Conservation (phyloP, 768 basidiomycete species). For the Crepidotus variabilis region DNA sequence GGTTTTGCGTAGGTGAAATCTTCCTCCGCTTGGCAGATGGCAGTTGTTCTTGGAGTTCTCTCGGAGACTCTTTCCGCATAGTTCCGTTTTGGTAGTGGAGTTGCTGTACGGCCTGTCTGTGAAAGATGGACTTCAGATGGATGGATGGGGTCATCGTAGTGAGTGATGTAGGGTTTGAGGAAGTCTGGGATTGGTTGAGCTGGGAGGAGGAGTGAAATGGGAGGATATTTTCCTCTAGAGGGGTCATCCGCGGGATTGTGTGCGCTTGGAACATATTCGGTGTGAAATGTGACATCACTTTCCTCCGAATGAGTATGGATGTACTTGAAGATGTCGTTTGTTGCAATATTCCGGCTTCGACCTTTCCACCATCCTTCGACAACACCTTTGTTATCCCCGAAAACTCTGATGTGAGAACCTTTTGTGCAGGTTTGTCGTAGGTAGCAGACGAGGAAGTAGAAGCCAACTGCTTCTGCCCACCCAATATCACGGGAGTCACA, state of each 20-base stretch:
- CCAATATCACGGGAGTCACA: slow-evolving; percentile 30
- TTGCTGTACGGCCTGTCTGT: neutral
- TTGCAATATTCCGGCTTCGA: slow-evolving; percentile 25
- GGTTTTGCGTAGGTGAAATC: neutral
- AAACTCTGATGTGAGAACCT: slow-evolving; percentile 18
- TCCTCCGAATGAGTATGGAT: slow-evolving; percentile 12
- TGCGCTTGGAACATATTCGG: slow-evolving; percentile 28
- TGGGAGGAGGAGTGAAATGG: slow-evolving; percentile 23
- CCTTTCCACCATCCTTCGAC: slow-evolving; percentile 40
- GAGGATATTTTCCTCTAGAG: slow-evolving; percentile 29
- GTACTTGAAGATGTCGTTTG: slow-evolving; percentile 26
- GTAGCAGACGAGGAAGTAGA: slow-evolving; percentile 32
- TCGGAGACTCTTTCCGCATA: neutral
- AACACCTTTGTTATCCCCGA: slow-evolving; percentile 37
- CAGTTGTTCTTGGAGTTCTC: neutral
- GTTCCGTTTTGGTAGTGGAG: neutral
- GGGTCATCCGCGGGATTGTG: slow-evolving; percentile 35
- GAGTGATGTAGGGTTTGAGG: slow-evolving; percentile 20
- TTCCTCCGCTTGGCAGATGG: neutral
- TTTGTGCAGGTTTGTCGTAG: neutral
- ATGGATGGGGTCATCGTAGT: slow-evolving; percentile 14
- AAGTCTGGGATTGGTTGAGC: slow-evolving; percentile 21
- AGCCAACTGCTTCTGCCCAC: slow-evolving; percentile 44
- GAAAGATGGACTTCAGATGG: slow-evolving; percentile 8
- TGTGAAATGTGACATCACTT: slow-evolving; percentile 14